Percentiles rank a stretch among this genome's conserved stretches.
These are phyloP conservation scores for Umbilicaria muhlenbergii DNA, from an alignment of 495 filamentous ascomycete genomes.

Conservation along the genomic window DNA sequence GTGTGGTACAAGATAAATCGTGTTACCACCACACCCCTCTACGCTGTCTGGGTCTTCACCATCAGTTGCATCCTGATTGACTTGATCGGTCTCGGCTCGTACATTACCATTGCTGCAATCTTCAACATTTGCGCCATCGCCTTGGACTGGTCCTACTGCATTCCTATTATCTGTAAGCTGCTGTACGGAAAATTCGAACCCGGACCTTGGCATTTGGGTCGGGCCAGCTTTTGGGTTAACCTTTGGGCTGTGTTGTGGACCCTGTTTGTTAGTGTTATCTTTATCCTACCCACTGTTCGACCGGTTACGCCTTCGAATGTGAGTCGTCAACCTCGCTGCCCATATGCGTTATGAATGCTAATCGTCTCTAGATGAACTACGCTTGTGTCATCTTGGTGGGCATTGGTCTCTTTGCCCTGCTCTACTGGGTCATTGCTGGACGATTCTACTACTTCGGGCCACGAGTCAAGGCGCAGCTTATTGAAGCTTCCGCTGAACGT, in stretches of 20 bases:
- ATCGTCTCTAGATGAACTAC: conserved; percentile 26
- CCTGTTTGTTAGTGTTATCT: conserved; percentile 42
- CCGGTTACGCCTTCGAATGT: conserved; percentile 32
- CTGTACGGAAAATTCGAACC: conserved; percentile 37
- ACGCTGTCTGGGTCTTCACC: conserved; percentile 44
- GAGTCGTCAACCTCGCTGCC: conserved; percentile 6
- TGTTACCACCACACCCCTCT: conserved; percentile 41
- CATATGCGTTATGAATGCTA: neutral
- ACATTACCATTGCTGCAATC: conserved; percentile 42
- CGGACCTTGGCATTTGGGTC: conserved; percentile 46
- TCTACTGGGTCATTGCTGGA: conserved; percentile 36
- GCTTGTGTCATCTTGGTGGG: conserved; percentile 28
- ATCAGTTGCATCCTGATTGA: conserved; percentile 43
- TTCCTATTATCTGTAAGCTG: conserved; percentile 47
- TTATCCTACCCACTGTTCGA: conserved; percentile 38
- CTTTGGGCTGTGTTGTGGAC: conserved; percentile 42
- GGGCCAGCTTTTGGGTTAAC: conserved; percentile 29
- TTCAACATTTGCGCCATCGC: conserved; percentile 50
- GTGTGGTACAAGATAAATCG: conserved; percentile 38
- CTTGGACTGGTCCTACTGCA: conserved; percentile 46
- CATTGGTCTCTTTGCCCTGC: conserved; percentile 25
- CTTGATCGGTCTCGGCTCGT: conserved; percentile 45
- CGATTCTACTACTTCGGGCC: conserved; percentile 37
- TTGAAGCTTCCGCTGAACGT: conserved; percentile 4
- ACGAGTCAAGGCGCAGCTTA: conserved; percentile 23